These are phyloP conservation scores for Phyllostachys edulis DNA, from an alignment of 176 grass and related monocot species.

Conservation along the genomic window DNA sequence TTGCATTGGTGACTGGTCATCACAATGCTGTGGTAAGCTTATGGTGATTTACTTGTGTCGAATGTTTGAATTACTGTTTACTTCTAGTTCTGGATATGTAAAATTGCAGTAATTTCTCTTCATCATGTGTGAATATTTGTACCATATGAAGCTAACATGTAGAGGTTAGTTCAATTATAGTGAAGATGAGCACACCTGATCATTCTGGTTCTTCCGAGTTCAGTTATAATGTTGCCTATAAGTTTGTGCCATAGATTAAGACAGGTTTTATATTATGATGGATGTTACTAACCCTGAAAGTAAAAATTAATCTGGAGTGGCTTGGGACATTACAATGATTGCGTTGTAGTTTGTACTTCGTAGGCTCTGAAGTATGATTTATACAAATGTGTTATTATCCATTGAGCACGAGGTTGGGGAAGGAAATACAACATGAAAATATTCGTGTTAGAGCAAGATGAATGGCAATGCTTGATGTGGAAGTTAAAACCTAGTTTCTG, in stretches of 20 bases:
- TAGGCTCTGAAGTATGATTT: slow-evolving; percentile 15
- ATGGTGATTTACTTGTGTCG: slow-evolving; percentile 23
- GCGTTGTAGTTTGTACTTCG: neutral
- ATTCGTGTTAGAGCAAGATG: neutral
- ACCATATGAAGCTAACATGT: neutral
- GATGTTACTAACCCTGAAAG: neutral
- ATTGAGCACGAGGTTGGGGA: neutral
- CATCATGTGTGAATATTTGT: neutral
- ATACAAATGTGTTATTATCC: neutral
- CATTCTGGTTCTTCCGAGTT: neutral
- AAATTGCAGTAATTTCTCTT: neutral
- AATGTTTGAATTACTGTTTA: slow-evolving; percentile 1
- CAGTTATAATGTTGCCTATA: slow-evolving; percentile 6
- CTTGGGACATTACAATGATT: slow-evolving; percentile 6
- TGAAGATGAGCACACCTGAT: slow-evolving; percentile 1
- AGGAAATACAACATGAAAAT: slow-evolving; percentile 6
- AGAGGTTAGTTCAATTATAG: slow-evolving; percentile 3
- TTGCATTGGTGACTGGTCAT: slow-evolving; percentile 65
- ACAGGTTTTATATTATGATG: neutral
- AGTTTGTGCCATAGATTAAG: neutral
- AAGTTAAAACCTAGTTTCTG: neutral
- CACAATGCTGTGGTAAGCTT: slow-evolving; percentile 50
- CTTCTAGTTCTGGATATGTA: neutral
- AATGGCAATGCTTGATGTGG: neutral
- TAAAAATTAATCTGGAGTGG: neutral